These are phyloP conservation scores for Mucor lusitanicus DNA, from an alignment of 371 early-diverging fungal genomes.

Conservation along the genomic window DNA sequence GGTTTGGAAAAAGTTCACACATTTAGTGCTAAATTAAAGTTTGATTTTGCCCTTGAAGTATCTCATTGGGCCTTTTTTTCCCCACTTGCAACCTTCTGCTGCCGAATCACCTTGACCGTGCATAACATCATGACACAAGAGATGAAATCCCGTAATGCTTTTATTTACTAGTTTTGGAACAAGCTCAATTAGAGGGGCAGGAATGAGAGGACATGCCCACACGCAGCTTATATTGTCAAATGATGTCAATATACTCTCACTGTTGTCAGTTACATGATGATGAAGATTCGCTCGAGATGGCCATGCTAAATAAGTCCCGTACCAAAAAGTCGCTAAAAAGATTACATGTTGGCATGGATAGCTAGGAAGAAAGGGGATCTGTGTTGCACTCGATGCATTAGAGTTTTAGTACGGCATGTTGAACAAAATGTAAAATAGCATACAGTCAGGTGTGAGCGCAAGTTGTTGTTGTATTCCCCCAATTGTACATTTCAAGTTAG, in stretches of 20 bases:
- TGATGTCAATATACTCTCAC: neutral
- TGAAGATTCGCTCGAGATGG: neutral
- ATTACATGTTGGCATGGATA: neutral
- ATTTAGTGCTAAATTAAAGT: neutral
- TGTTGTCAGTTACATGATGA: neutral
- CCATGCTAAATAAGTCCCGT: neutral
- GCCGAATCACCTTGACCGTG: neutral
- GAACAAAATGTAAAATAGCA: neutral
- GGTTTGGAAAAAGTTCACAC: neutral
- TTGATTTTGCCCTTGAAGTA: neutral
- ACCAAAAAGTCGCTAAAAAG: conserved; percentile 1
- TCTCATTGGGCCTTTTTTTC: neutral
- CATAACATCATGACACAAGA: neutral
- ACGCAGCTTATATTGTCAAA: neutral
- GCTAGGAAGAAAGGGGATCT: neutral
- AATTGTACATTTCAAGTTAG: neutral
- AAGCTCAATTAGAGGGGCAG: neutral
- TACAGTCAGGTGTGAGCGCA: neutral
- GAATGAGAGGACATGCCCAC: neutral
- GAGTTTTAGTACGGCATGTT: neutral
- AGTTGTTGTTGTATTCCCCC: neutral
- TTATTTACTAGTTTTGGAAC: neutral
- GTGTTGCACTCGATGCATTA: neutral
- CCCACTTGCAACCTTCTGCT: neutral
- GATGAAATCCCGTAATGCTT: neutral